Base-by-base conservation (phyloP, 192 early-diverging fungal species). In the Umbelopsis sp. region DNA sequence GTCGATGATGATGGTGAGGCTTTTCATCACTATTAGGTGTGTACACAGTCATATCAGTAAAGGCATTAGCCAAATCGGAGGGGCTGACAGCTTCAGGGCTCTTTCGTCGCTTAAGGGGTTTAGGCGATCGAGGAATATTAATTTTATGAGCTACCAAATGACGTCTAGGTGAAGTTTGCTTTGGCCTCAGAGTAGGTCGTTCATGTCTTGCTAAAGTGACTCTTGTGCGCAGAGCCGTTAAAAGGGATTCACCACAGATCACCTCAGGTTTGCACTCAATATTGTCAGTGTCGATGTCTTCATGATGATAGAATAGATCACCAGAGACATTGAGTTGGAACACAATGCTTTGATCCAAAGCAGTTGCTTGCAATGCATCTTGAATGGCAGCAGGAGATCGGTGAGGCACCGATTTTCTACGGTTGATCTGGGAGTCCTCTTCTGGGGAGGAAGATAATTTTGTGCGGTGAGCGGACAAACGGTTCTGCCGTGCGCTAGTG, bases 361-460 rank as follows among this genome's bases (percentile, higher is more conserved):
- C 45, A n/a, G 51, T 49, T 14, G 66, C 59, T 47, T 77, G 70
- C 21, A 76, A 53, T 21, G 71, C 45, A 47, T 72, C 51, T 24
- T 76, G 65, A 8, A 74, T 69, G 9, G 49, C 66, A 9, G 75
- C 71, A 21, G 77, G 77, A 29, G 77, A 78, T 74, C 69, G 45
- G 62, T 78, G 72, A 17, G 77, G 77, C 44, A 68, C 52, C 12
- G 72, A 68, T 66, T 78, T 78, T 52, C 77, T 49, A 22, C 75
- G 65, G 17, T 14, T 62, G n/a, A 8, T 45, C 24, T 52, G 29
- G 7, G 41, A 65, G 34, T 45, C 43, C 6, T 41, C 38, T 41
- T 43, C 70, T 41, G 69, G 22, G 68, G 31, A 44, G 45, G 45
- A 51, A 22, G 49, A 54, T 26, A 45, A 45, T 34, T 62, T 62